Evolutionary conservation across 805 yeast species (phyloP).

Genomic region (Suhomyces canberraensis): DNA sequence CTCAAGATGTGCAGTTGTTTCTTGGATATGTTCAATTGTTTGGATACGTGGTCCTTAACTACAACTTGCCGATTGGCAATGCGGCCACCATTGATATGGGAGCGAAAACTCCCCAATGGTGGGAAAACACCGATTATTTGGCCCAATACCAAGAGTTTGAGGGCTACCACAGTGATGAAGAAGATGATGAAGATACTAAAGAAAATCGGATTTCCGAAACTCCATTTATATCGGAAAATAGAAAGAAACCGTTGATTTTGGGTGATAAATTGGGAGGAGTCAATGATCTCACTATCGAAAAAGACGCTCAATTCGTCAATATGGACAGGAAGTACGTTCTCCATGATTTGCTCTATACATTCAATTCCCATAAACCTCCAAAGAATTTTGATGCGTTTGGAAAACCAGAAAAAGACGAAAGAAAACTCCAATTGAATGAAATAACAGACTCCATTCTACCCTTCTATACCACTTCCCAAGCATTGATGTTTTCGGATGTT

Average conservation of each 20-base stretch:
- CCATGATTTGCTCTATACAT: constrained; percentile 34
- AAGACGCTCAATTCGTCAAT: constrained; percentile 7
- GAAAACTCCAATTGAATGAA: constrained; percentile 18
- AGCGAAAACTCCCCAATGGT: constrained; percentile 11
- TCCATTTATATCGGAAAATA: constrained; percentile 21
- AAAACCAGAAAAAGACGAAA: constrained; percentile 1
- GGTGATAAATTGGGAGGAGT: constrained; percentile 38
- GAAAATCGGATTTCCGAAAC: constrained; percentile 18
- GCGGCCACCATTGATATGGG: constrained; percentile 8
- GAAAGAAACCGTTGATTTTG: constrained; percentile 17
- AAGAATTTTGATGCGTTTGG: background rate
- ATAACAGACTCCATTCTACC: constrained; percentile 34
- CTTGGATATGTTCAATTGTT: constrained; percentile 39
- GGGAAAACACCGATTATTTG: constrained; percentile 37
- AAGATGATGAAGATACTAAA: constrained; percentile 18
- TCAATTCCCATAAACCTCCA: constrained; percentile 20
- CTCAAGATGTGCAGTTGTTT: constrained; percentile 16
- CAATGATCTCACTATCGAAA: constrained; percentile 27
- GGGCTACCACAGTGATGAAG: constrained; percentile 11
- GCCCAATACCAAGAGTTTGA: constrained; percentile 17
- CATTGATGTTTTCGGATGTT: constrained; percentile 34
- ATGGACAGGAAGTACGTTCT: constrained; percentile 22
- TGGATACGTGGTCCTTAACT: constrained; percentile 39
- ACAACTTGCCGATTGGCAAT: constrained; percentile 23
- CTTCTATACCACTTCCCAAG: constrained; percentile 39